Evolutionary conservation across 2,329 filamentous ascomycete species (phyloP).

Genomic region (Aspergillus brunneoviolaceus): DNA sequence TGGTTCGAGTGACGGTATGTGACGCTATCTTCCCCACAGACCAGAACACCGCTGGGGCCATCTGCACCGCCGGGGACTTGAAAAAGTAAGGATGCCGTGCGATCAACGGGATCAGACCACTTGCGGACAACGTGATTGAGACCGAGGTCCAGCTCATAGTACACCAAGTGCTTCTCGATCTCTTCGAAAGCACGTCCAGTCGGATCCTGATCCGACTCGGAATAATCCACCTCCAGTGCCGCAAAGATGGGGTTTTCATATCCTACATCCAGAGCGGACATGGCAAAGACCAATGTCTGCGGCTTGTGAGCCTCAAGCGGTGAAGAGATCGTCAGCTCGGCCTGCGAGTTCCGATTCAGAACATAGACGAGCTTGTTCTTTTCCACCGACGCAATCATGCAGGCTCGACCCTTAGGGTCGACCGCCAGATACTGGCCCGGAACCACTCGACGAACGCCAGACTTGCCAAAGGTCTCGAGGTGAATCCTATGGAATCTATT

Average conservation of each 20-base stretch:
- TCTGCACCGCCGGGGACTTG: constrained; percentile 93
- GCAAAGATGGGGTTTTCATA: constrained; percentile 98
- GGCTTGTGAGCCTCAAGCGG: constrained; percentile 94
- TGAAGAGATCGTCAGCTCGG: constrained; percentile 93
- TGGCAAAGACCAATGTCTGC: constrained; percentile 82
- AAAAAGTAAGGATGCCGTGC: constrained; percentile 84
- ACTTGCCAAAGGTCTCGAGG: constrained; percentile 97
- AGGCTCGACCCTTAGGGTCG: constrained; percentile 93
- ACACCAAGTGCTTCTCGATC: constrained; percentile 86
- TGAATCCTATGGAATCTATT: constrained; percentile 88
- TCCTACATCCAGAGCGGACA: constrained; percentile 88
- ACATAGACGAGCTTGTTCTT: constrained; percentile 99
- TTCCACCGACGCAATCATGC: constrained; percentile 88
- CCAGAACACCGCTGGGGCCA: constrained; percentile 89
- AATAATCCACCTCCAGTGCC: constrained; percentile 89
- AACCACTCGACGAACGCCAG: constrained; percentile 86
- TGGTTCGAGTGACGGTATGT: constrained; percentile 98
- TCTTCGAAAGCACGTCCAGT: constrained; percentile 79
- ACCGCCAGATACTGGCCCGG: constrained; percentile 95
- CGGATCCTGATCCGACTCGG: constrained; percentile 85
- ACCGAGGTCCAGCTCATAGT: constrained; percentile 95
- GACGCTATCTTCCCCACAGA: constrained; percentile 91
- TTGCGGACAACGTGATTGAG: constrained; percentile 96
- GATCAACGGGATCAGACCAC: constrained; percentile 92
- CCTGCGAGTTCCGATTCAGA: constrained; percentile 90